Evolutionary conservation across 345 rosid genomes (phyloP).

Genomic region (Gynandropsis gynandra): DNA sequence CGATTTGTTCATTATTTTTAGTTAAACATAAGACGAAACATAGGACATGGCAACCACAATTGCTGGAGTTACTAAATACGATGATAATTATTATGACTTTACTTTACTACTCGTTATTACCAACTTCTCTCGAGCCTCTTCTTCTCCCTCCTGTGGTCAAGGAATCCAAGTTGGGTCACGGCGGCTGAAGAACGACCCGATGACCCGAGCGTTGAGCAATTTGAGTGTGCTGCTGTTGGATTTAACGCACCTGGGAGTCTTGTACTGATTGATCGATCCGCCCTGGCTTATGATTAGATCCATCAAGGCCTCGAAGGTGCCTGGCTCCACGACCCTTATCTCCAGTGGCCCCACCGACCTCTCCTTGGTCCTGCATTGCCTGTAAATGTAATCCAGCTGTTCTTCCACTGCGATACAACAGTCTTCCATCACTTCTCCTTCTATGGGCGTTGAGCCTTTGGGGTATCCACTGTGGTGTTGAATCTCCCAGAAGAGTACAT

Average conservation of each 20-base stretch:
- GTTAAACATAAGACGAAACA: no score
- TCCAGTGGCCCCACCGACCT: constrained; percentile 76
- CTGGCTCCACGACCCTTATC: constrained; percentile 63
- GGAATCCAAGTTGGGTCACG: constrained; percentile 67
- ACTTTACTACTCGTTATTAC: no score
- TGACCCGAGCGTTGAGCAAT: constrained; percentile 55
- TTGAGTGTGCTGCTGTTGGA: constrained; percentile 39
- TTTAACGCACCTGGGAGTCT: constrained; percentile 81
- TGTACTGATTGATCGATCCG: constrained; percentile 85
- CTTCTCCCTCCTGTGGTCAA: background rate
- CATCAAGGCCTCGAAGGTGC: constrained; percentile 77
- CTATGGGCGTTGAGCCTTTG: constrained; percentile 24
- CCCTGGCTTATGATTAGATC: constrained; percentile 72
- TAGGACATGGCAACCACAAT: no score
- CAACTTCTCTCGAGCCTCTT: no score
- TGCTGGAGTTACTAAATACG: no score
- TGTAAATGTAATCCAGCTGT: constrained; percentile 66
- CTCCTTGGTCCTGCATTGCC: constrained; percentile 76
- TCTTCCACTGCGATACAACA: constrained; percentile 76
- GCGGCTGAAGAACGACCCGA: constrained; percentile 52
- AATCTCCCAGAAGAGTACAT: constrained; percentile 88
- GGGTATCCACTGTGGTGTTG: constrained; percentile 3
- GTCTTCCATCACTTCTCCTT: constrained; percentile 45
- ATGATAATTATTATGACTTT: no score
- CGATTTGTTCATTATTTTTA: no score